Base-by-base conservation (phyloP, 768 basidiomycete genomes). In the Boletus barrowsii region DNA sequence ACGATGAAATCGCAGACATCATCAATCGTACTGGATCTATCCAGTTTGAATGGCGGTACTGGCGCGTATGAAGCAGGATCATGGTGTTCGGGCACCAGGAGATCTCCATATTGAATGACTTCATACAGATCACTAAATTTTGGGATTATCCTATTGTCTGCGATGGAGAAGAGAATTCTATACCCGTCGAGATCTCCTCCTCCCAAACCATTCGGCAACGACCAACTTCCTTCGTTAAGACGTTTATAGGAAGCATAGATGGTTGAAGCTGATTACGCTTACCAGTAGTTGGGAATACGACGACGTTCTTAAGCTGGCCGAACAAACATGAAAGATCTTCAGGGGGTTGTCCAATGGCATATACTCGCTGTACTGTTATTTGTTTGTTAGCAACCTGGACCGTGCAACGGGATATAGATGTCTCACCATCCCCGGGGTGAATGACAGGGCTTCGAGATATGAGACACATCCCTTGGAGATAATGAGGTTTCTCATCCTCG, bases 1-100 rank as follows among this genome's bases (percentile, higher is more conserved):
- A 90, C 83, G 22, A 93, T 74, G 60, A 93, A 93, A 53, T 93
- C 77, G 56, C 87, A 88, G 14, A 93, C 83, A 59, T 91, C 88
- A 1, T 84, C 74, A 6, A 90, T 79, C 0, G 76, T 82, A 51
- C 82, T 81, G 9, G 80, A 76, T 17, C 78, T 71, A 13, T 60
- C 62, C 20, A 85, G 68, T 4, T 65, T 69, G 42, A 68, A 71
- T 2, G 79, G 69, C 0, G 58, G 60, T 9, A 68, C 71, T 3
- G 76, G 42, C 2, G 68, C 54, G 60, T 91, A 90, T 4, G 70
- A 62, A 10, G 83, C 84, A 17, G 88, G 75, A 0, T 70, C 63
- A n/a, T 77, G 72, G 41, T 79, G 70, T 22, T 73, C 69, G 5
- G 77, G 71, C 1, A 87, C 83, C 10, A 90, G 68, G 5, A 92